Percentiles rank a stretch among this genome's conserved stretches.
Evolutionary conservation across 495 filamentous ascomycete species (phyloP).

Genomic region (Trypethelium eluteriae): DNA sequence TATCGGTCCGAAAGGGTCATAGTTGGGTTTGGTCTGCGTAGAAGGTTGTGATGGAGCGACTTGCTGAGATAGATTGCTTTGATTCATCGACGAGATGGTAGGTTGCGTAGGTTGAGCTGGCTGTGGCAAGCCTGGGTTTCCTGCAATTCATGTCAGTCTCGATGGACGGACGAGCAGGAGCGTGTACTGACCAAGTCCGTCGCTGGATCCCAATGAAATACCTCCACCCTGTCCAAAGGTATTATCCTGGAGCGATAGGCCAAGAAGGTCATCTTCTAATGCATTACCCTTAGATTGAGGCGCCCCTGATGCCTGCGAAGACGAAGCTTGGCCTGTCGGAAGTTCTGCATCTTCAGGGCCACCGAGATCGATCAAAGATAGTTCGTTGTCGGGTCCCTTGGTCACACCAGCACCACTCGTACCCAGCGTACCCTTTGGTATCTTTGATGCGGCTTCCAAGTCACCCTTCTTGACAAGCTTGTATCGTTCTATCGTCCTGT

Average conservation of each 20-base stretch:
- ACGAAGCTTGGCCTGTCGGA: constrained; percentile 13
- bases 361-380: constrained; percentile 89
- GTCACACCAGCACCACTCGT: constrained; percentile 58
- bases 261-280: constrained; percentile 56
- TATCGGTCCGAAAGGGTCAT: constrained; percentile 30
- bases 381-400: constrained; percentile 70
- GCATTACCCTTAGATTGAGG: constrained; percentile 45
- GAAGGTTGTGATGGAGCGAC: constrained; percentile 22
- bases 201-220: constrained; percentile 65
- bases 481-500: constrained; percentile 90
- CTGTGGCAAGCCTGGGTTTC: constrained; percentile 21
- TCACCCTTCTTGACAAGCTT: constrained; percentile 91
- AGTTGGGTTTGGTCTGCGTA: constrained; percentile 24
- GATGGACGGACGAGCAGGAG: background rate
- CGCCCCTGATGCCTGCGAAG: constrained; percentile 26
- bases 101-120: constrained; percentile 12
- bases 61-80: constrained; percentile 15
- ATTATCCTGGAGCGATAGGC: constrained; percentile 57
- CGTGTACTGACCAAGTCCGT: constrained; percentile 21
- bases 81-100: constrained; percentile 17
- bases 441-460: constrained; percentile 73
- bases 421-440: constrained; percentile 75
- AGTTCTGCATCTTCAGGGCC: constrained; percentile 41
- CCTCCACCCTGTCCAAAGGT: constrained; percentile 65
- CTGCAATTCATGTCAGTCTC: constrained; percentile 22